Conservation (phyloP, 1,284 basidiomycete species). For the Ustilago loliicola region DNA sequence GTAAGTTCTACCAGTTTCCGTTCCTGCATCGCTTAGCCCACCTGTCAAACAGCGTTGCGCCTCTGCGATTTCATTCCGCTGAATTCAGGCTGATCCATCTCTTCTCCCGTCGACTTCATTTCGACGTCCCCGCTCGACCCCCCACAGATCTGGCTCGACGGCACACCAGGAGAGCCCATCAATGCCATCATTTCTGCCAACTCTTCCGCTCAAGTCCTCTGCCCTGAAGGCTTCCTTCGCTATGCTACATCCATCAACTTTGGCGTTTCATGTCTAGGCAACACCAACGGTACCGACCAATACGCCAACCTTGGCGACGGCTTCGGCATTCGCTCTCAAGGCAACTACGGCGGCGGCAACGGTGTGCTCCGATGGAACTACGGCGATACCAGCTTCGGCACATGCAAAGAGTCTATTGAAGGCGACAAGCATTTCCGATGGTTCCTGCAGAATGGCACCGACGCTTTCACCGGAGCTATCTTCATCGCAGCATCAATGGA, state of each 20-base stretch:
- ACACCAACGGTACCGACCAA: conserved; percentile 60
- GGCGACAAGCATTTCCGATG: conserved; percentile 93
- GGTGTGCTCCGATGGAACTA: conserved; percentile 66
- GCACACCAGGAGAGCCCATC: conserved; percentile 64
- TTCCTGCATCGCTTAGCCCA: conserved; percentile 5
- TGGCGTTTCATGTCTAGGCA: conserved; percentile 68
- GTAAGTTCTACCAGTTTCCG: conserved; percentile 19
- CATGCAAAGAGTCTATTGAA: conserved; percentile 79
- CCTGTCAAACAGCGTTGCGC: conserved; percentile 15
- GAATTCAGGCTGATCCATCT: conserved; percentile 11
- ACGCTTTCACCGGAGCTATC: conserved; percentile 79
- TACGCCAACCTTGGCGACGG: conserved; percentile 64
- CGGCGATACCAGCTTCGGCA: conserved; percentile 51
- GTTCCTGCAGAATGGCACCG: conserved; percentile 82
- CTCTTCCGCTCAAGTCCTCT: conserved; percentile 56
- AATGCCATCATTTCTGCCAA: conserved; percentile 66
- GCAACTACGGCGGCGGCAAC: conserved; percentile 59
- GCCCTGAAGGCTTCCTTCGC: conserved; percentile 64
- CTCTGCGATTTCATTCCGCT: conserved; percentile 1
- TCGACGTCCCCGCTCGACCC: neutral
- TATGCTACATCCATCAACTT: conserved; percentile 68
- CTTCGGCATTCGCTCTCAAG: conserved; percentile 51
- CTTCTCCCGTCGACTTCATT: neutral
- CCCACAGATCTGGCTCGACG: conserved; percentile 47
- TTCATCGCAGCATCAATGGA: conserved; percentile 78